Evolutionary conservation across 2,329 filamentous ascomycete species (phyloP).

Genomic region (Fusarium sp.): DNA sequence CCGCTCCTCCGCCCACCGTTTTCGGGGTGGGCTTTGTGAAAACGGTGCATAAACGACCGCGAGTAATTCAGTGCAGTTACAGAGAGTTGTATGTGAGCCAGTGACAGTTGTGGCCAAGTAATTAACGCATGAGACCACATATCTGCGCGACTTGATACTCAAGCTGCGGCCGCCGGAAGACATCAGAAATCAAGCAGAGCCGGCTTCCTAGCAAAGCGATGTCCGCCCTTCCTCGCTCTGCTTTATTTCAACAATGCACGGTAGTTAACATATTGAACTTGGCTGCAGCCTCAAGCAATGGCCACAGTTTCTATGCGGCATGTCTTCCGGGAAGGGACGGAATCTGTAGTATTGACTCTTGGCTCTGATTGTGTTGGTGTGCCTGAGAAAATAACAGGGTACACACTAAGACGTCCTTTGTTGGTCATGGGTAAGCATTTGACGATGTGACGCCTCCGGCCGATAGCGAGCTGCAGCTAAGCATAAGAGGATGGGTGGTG

Average conservation of each 20-base stretch:
- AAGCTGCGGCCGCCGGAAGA: not conserved
- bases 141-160: not conserved
- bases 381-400: constrained; percentile 22
- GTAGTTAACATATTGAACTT: not conserved
- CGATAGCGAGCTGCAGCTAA: constrained; percentile 40
- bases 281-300: constrained; percentile 6
- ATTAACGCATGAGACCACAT: not conserved
- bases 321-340: constrained; percentile 12
- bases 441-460: constrained; percentile 31
- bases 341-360: constrained; percentile 3
- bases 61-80: not conserved
- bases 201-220: not conserved
- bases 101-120: not conserved
- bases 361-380: constrained; percentile 14
- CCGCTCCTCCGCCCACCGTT: constrained; percentile 19
- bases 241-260: constrained; percentile 12
- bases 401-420: constrained; percentile 6
- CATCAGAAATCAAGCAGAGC: not conserved
- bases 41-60: constrained; percentile 17
- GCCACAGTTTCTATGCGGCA: not conserved
- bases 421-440: constrained; percentile 14
- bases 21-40: constrained; percentile 15
- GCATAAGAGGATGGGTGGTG: constrained; percentile 19
- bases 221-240: not conserved
- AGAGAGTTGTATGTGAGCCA: not conserved